Conservation (phyloP, 345 rosid species). For the Hypericum perforatum region DNA sequence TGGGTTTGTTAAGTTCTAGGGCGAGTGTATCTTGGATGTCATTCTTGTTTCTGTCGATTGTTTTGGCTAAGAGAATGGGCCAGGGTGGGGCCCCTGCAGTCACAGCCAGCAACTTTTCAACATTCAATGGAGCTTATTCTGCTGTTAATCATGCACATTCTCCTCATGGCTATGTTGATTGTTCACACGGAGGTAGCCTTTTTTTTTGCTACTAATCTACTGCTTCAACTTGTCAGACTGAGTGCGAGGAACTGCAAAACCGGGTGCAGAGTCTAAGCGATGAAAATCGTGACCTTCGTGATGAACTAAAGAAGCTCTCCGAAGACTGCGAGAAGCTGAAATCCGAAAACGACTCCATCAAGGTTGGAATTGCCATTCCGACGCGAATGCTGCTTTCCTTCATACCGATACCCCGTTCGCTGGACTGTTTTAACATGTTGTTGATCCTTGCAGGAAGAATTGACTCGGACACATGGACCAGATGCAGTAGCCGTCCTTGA, state of each 20-base stretch:
- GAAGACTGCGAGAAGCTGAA: constrained; percentile 82
- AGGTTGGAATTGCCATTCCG: constrained; percentile 34
- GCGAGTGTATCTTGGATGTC: too few relatives aligned
- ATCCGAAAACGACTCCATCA: constrained; percentile 68
- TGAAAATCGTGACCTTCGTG: constrained; percentile 60
- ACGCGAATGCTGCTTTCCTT: too few relatives aligned
- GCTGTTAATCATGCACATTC: too few relatives aligned
- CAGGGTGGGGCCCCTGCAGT: too few relatives aligned
- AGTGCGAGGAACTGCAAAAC: constrained; percentile 83
- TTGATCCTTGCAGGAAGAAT: constrained; percentile 51
- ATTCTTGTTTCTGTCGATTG: too few relatives aligned
- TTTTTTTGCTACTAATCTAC: not conserved
- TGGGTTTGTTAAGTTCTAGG: too few relatives aligned
- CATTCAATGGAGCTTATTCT: too few relatives aligned
- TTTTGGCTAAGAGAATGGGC: too few relatives aligned
- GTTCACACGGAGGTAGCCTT: too few relatives aligned
- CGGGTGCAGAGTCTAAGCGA: constrained; percentile 53
- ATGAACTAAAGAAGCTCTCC: constrained; percentile 73
- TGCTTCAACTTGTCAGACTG: constrained; percentile 37
- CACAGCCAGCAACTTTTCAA: too few relatives aligned
- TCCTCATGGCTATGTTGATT: too few relatives aligned
- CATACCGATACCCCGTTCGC: too few relatives aligned
- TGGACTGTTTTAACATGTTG: not conserved
- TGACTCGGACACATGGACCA: constrained; percentile 56
- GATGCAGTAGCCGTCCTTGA: constrained; percentile 62